A percentile compares a stretch with the other conserved stretches of the same genome.
Conservation (phyloP, 352 stramenopile species). For the Globisporangium abappressorium region DNA sequence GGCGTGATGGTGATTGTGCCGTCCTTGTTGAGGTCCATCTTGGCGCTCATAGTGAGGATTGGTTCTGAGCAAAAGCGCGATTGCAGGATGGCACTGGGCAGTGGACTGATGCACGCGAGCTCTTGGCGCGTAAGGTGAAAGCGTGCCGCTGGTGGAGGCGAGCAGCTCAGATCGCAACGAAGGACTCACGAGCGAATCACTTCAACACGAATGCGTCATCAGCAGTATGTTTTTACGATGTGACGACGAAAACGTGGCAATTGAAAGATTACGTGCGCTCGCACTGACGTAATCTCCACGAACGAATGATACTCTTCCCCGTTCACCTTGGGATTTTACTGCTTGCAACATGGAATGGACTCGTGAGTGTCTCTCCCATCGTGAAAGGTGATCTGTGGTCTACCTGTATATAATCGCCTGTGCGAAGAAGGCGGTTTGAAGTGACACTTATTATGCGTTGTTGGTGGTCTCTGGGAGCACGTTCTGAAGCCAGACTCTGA, state of each 20-base stretch:
- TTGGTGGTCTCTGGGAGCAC: conserved; percentile 1
- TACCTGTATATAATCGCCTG: not conserved
- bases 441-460: not conserved
- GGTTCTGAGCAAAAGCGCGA: not conserved
- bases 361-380: not conserved
- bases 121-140: not conserved
- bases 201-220: not conserved
- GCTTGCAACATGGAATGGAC: not conserved
- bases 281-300: not conserved
- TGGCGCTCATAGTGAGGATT: no score
- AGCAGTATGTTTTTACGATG: not conserved
- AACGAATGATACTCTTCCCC: not conserved
- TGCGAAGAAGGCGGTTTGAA: not conserved
- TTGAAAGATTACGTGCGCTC: not conserved
- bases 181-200: not conserved
- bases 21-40: no score
- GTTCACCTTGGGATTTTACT: not conserved
- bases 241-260: not conserved
- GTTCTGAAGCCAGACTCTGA: conserved; percentile 58
- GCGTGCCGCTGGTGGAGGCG: not conserved
- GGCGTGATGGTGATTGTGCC: no score
- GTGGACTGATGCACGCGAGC: not conserved
- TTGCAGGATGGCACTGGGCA: not conserved
- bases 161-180: no score
- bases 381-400: not conserved